These are phyloP conservation scores for Cenchrus americanus DNA, from an alignment of 176 grass and related monocot genomes.

Conservation along the genomic window DNA sequence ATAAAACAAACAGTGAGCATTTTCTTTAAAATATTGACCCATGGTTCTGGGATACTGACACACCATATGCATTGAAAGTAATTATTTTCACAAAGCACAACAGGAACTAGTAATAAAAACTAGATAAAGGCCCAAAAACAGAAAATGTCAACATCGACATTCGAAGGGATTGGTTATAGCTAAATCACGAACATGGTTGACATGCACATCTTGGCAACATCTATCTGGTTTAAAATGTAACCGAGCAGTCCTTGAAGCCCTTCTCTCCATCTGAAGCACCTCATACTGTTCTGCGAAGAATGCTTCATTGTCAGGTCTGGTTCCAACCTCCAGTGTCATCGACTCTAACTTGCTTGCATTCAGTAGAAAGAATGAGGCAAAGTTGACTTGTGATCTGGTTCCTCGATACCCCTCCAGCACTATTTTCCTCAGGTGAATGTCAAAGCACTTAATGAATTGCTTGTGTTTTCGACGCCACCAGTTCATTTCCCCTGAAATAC, in stretches of 20 bases:
- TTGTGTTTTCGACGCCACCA: neutral
- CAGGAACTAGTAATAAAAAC: too few relatives aligned
- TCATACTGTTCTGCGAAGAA: neutral
- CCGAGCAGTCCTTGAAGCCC: neutral
- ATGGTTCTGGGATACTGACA: too few relatives aligned
- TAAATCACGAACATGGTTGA: neutral
- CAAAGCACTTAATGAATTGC: neutral
- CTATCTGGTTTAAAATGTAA: neutral
- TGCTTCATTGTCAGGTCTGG: fast-evolving
- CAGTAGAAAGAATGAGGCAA: neutral
- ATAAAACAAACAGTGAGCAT: too few relatives aligned
- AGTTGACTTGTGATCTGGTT: neutral
- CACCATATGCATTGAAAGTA: too few relatives aligned
- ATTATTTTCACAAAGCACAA: too few relatives aligned
- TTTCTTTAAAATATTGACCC: too few relatives aligned
- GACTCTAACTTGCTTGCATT: neutral
- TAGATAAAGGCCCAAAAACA: too few relatives aligned
- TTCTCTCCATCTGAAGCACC: neutral
- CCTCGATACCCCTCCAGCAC: neutral
- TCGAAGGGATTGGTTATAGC: neutral
- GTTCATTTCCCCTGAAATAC: neutral
- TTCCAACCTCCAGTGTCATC: neutral
- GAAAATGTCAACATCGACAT: neutral
- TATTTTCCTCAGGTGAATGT: neutral
- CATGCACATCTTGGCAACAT: neutral